These are phyloP conservation scores for Leccinum huronense DNA, from an alignment of 1,284 basidiomycete species.

Conservation along the genomic window DNA sequence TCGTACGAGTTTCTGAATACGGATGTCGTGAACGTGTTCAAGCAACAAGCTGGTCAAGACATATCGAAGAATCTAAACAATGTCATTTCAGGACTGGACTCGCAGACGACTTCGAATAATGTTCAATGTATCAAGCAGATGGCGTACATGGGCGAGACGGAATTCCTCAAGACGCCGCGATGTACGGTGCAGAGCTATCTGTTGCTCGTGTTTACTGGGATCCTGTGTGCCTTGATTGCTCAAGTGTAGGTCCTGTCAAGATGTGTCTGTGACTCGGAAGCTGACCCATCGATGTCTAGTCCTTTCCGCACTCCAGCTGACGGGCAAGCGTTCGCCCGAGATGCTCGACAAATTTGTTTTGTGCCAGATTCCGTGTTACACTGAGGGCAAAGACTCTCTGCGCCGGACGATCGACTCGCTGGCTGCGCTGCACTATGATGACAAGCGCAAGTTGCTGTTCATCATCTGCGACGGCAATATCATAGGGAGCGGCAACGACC, in stretches of 20 bases:
- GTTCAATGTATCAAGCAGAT: conserved; percentile 78
- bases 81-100: conserved; percentile 54
- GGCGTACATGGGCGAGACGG: conserved; percentile 78
- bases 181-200: conserved; percentile 91
- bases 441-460: conserved; percentile 95
- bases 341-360: conserved; percentile 96
- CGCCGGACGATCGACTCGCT: conserved; percentile 93
- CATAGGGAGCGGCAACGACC: conserved; percentile 94
- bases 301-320: conserved; percentile 87
- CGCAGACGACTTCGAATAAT: conserved; percentile 50
- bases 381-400: conserved; percentile 94
- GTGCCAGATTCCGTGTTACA: conserved; percentile 96
- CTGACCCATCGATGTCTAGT: conserved; percentile 45
- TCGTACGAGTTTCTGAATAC: conserved; percentile 69
- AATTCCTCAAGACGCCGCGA: conserved; percentile 80
- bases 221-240: conserved; percentile 83
- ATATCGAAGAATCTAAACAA: conserved; percentile 67
- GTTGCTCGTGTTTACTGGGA: conserved; percentile 74
- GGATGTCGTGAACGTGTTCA: conserved; percentile 70
- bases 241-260: conserved; percentile 62
- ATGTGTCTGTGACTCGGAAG: not conserved
- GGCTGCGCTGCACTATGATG: conserved; percentile 90
- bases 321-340: conserved; percentile 83
- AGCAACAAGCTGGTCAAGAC: conserved; percentile 81
- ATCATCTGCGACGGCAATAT: conserved; percentile 98